Evolutionary conservation across 2,329 filamentous ascomycete genomes (phyloP), one percentile per base, ranked within the genome.

Genomic region (Nothophaeocryptopus gaeumannii): DNA sequence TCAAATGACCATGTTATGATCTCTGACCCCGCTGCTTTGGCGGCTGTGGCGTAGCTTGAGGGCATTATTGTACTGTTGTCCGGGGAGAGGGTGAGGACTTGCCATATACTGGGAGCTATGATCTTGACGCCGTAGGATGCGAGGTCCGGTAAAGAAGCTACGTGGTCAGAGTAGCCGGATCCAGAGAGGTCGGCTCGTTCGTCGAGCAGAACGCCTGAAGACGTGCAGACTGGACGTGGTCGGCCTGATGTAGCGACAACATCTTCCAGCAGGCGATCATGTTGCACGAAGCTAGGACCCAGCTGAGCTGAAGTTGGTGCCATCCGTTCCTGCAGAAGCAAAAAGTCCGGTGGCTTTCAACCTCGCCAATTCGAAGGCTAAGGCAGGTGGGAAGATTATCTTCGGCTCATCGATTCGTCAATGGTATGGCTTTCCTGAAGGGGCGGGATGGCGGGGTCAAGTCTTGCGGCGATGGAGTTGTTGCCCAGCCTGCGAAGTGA

Each of bases 1-100:
- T 89, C 85, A 39, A 87, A 75, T 7, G 78, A 81, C 85, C 85
- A 89, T 0, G 83, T 78, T 36, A 88, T 77, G 52, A 88, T 80
- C 41, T 84, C 76, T 37, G 88, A 70, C 0, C 81, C 82, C 5
- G 82, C 76, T 56, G 78, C 71, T 63, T 81, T 82, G 14, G 82
- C 83, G 40, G 74, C 74, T 38, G 69, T 71, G 4, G 85, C 84
- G 58, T 88, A 89, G 34, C 70, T 71, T 38, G 80, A 84, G 4
- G 84, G 81, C 5, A 85, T 74, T 35, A 86, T 82, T 56, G 76
- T 74, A 53, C 75, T 74, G 4, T 75, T 69, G 16, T 73, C 69
- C 36, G 64, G 64, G 45, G 65, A 48, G 20, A 77, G 67, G 1
- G 76, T 71, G 9, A 86, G 76, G 14, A 88, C 76, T 53, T 84